Percentiles rank a stretch among this genome's conserved stretches.
These are phyloP conservation scores for Sabuloglossum arenarium DNA, from an alignment of 495 filamentous ascomycete genomes.

Conservation along the genomic window DNA sequence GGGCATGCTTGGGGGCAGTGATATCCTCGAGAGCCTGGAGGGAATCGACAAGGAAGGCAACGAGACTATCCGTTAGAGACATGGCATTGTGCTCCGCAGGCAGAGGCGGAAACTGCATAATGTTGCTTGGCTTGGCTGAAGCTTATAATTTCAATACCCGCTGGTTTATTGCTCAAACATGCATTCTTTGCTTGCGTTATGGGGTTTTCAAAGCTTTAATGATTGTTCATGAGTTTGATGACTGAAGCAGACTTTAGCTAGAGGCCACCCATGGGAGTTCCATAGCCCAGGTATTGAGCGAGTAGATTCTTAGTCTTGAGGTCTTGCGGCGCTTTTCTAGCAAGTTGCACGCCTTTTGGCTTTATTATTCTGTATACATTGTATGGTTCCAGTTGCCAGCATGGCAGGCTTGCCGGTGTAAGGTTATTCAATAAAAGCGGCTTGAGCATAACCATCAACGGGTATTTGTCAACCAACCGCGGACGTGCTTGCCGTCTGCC, in stretches of 20 bases:
- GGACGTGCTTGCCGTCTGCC: not conserved
- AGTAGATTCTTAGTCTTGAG: too few species aligned
- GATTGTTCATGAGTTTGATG: too few species aligned
- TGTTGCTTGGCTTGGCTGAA: not conserved
- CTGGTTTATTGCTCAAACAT: too few species aligned
- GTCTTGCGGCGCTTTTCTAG: too few species aligned
- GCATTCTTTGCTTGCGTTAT: too few species aligned
- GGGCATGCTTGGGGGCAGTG: conserved; percentile 65
- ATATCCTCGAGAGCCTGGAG: conserved; percentile 69
- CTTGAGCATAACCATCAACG: not conserved
- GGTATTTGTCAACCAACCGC: not conserved
- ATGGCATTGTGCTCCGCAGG: not conserved
- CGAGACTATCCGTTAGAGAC: conserved; percentile 30
- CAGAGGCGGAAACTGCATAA: not conserved
- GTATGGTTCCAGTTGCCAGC: too few species aligned
- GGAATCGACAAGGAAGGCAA: conserved; percentile 59
- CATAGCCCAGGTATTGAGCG: not conserved
- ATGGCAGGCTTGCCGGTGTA: too few species aligned
- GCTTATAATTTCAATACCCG: too few species aligned
- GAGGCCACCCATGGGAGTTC: not conserved
- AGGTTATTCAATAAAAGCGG: not conserved
- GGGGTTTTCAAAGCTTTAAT: too few species aligned
- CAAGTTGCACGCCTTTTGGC: too few species aligned
- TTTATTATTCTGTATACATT: too few species aligned
- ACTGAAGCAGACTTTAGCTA: too few species aligned